Percentiles rank a stretch among this genome's conserved stretches.
These are phyloP conservation scores for Eucalyptus albens DNA, from an alignment of 345 rosid species.

Conservation along the genomic window DNA sequence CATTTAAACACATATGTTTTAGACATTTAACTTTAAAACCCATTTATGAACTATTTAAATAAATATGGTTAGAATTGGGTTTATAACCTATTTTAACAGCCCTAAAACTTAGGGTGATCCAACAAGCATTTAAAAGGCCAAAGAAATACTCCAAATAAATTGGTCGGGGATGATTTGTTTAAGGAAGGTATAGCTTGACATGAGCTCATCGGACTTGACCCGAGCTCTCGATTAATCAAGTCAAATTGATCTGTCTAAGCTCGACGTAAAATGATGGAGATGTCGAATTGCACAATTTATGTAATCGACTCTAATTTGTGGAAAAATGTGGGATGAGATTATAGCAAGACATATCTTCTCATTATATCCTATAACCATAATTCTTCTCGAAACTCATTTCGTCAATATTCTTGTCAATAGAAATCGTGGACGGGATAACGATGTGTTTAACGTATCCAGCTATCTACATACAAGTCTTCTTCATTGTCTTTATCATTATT, in stretches of 20 bases:
- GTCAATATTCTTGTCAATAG: not conserved
- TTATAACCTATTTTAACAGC: not conserved
- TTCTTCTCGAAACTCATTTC: not conserved
- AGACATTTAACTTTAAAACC: too few species aligned
- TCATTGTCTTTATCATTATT: not conserved
- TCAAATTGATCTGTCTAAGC: not conserved
- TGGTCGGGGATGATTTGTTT: not conserved
- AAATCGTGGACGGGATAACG: not conserved
- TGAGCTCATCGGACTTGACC: not conserved
- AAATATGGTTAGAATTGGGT: not conserved
- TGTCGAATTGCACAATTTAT: not conserved
- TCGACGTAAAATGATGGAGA: not conserved
- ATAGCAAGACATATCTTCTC: not conserved
- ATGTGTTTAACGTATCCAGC: not conserved
- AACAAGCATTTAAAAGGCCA: not conserved
- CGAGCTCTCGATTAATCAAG: not conserved
- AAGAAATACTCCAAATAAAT: not conserved
- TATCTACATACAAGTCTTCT: not conserved
- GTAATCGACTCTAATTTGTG: not conserved
- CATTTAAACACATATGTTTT: not conserved
- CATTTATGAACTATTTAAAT: not conserved
- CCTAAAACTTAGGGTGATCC: not conserved
- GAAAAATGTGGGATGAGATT: not conserved
- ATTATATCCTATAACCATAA: not conserved
- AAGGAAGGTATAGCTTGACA: not conserved